Base-by-base conservation (phyloP, 148 eudicot genomes). In the Rhododendron molle region DNA sequence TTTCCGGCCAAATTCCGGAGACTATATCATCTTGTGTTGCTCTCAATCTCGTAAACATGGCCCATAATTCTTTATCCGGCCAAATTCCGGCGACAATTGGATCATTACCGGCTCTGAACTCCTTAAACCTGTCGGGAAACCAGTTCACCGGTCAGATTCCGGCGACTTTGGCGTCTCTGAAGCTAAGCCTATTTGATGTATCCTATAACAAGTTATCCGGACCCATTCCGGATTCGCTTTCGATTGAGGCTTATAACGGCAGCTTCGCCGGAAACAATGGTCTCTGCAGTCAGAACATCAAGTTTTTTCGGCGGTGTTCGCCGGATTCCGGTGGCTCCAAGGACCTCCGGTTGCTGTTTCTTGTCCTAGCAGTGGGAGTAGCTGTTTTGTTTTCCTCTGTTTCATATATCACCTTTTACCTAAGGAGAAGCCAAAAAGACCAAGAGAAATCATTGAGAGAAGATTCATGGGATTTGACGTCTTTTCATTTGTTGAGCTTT, bases 381-480 rank as follows among this genome's bases (percentile, higher is more conserved):
- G 86, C 86, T 7, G 73, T 85, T 16, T 36, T 92, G 77, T 81
- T 93, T 20, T 47, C 76, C 49, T 88, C 91, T 43, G 76, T 89
- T 4, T 88, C 89, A 5, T 87, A 60, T 60, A 92, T 91, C 0
- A 71, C 76, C 76, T 60, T 89, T 21, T 90, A 86, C 91, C 36
- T 83, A 12, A 93, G 88, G 90, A 88, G 77, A 82, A 87, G 62
- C 86, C 34, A 88, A n/a, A 85, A 89, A n/a, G 88, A 86, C 2
- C 84, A 86, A 2, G 80, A 83, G 4, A 86, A 88, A n/a, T 92
- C 98, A 0, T 86, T 93, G 85, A 94, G 91, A 83, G 90, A 92
- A 23, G 94, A 92, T 81, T 92, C 95, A 2, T 94, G 98, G 98
- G 90, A 96, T 71, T 85, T 94, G 83, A 96, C 92, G 80, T 91